Percentiles rank a stretch among this genome's conserved stretches.
Evolutionary conservation across 331 rosid genomes (phyloP).

Genomic region (Rhamnella rubrinervis): DNA sequence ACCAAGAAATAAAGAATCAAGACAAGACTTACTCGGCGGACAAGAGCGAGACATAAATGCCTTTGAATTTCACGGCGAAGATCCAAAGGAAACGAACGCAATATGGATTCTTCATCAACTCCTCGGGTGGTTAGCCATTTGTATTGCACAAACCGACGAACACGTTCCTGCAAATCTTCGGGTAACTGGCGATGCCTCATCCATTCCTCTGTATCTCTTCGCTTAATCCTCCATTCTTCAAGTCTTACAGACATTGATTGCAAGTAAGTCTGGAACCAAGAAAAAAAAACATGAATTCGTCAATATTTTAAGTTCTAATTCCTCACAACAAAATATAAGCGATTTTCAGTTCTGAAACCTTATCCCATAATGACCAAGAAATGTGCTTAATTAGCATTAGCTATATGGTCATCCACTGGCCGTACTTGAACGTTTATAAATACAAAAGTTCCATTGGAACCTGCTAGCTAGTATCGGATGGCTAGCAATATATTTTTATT

Average conservation of each 20-base stretch:
- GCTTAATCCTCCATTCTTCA: conserved; percentile 88
- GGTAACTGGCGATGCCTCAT: conserved; percentile 95
- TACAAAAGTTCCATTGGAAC: no score
- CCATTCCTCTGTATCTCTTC: conserved; percentile 92
- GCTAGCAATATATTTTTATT: no score
- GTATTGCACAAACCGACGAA: conserved; percentile 74
- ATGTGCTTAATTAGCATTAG: no score
- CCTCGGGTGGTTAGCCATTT: conserved; percentile 92
- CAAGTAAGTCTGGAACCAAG: conserved; percentile 62
- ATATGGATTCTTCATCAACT: conserved; percentile 78
- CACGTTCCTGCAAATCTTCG: conserved; percentile 66
- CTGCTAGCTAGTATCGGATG: no score
- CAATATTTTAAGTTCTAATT: background rate
- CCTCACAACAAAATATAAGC: no score
- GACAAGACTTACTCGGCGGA: conserved; percentile 72
- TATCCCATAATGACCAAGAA: no score
- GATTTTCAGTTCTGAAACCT: no score
- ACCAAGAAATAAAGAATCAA: background rate
- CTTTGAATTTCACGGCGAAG: conserved; percentile 91
- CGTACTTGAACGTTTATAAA: no score
- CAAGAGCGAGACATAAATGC: conserved; percentile 78
- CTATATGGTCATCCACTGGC: no score
- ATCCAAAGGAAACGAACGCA: conserved; percentile 67
- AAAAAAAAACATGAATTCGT: conserved; percentile 5
- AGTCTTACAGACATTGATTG: conserved; percentile 72